phyloP scores from a whole-genome alignment of 2,329 filamentous ascomycete species.

The Fusarium austroafricanum region DNA sequence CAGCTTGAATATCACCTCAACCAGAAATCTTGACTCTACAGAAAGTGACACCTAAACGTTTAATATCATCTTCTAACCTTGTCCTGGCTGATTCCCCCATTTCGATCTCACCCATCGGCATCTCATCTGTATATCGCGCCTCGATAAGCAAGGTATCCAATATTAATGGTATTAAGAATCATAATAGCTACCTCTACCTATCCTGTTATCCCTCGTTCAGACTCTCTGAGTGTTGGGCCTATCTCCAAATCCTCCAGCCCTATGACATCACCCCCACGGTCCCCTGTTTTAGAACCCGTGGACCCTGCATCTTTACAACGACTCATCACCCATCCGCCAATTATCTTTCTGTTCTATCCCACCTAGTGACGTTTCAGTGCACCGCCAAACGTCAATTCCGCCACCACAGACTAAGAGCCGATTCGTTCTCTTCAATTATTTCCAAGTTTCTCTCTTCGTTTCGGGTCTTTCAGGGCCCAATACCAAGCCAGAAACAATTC shows the following conservation, averaged over 20 bases:
- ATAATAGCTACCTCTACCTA: neutral
- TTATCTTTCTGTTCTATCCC: conserved; percentile 5
- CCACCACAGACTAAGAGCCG: conserved; percentile 4
- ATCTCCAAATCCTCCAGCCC: conserved; percentile 6
- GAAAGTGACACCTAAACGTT: neutral
- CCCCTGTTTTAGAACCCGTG: conserved; percentile 28
- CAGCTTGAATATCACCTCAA: neutral
- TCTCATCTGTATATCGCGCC: neutral
- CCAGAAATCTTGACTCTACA: neutral
- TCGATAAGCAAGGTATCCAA: neutral
- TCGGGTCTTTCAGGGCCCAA: conserved; percentile 11
- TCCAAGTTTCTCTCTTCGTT: conserved; percentile 31
- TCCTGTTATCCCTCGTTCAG: too few species aligned
- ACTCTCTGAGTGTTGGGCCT: too few species aligned
- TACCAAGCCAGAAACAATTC: neutral
- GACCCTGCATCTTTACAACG: conserved; percentile 35
- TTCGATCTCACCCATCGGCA: conserved; percentile 2
- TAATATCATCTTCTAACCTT: neutral
- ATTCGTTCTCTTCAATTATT: conserved; percentile 7
- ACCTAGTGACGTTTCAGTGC: conserved; percentile 39
- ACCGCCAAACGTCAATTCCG: conserved; percentile 25
- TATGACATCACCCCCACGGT: conserved; percentile 44
- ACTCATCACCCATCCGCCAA: conserved; percentile 30
- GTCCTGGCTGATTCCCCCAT: neutral
- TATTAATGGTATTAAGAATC: too few species aligned